Evolutionary conservation across 352 stramenopile species (phyloP).

Genomic region (Globisporangium iwayamae): DNA sequence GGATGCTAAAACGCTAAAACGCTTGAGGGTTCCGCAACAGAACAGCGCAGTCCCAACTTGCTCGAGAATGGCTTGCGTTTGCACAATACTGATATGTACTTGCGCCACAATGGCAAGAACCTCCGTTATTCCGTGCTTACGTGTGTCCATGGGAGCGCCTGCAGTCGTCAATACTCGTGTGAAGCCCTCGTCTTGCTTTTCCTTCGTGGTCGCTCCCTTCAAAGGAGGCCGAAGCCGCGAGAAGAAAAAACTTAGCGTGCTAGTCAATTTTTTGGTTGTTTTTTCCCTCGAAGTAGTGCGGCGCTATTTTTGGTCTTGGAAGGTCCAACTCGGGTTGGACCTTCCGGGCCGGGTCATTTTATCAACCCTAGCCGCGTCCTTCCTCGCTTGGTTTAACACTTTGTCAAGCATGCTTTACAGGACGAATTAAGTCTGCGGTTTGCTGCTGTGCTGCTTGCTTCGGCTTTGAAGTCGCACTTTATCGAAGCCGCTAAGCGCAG

Average conservation of each 20-base stretch:
- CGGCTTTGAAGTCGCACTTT: neutral
- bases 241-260: neutral
- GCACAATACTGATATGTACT: no score
- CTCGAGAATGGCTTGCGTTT: no score
- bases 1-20: no score
- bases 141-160: no score
- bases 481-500: neutral
- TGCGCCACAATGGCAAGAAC: no score
- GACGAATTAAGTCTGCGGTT: neutral
- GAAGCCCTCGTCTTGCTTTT: neutral
- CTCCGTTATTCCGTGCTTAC: no score
- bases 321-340: conserved; percentile 11
- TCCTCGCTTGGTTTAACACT: neutral
- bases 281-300: neutral
- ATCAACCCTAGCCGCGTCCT: neutral
- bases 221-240: neutral
- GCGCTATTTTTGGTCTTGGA: conserved; percentile 11
- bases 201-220: neutral
- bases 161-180: no score
- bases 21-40: no score
- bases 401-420: neutral
- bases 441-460: neutral
- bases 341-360: conserved; percentile 3
- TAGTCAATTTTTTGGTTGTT: neutral
- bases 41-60: no score